Percentiles rank a stretch among this genome's conserved stretches.
phyloP scores from a whole-genome alignment of 2,329 filamentous ascomycete genomes.

The Chaetomium sp. region DNA sequence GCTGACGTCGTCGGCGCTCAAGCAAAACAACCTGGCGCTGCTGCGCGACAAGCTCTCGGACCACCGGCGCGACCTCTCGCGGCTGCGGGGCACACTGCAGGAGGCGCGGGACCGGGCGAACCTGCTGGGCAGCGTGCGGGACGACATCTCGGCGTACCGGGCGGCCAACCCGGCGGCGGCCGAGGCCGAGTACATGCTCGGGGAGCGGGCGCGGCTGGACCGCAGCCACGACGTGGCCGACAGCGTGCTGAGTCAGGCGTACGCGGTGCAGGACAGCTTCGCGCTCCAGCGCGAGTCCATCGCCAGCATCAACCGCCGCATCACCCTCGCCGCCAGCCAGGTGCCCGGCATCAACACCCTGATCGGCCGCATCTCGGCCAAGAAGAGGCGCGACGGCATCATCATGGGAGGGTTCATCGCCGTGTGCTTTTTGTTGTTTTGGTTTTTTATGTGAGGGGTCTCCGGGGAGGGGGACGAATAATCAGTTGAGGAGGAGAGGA shows the following conservation, averaged over 20 bases:
- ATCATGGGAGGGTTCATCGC: conserved; percentile 92
- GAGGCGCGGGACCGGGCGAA: conserved; percentile 86
- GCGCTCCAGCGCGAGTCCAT: conserved; percentile 83
- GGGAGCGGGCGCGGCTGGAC: conserved; percentile 82
- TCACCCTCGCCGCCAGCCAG: conserved; percentile 84
- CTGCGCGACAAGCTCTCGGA: conserved; percentile 88
- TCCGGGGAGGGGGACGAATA: not conserved
- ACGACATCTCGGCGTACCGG: conserved; percentile 89
- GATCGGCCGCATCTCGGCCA: conserved; percentile 89
- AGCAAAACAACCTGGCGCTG: conserved; percentile 91
- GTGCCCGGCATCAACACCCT: conserved; percentile 91
- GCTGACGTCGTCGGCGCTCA: conserved; percentile 86
- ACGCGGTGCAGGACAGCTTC: conserved; percentile 94
- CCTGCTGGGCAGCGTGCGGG: conserved; percentile 84
- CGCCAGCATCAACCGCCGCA: conserved; percentile 84
- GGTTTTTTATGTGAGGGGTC: conserved; percentile 66
- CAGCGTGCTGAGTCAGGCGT: conserved; percentile 89
- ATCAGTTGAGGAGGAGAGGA: not conserved
- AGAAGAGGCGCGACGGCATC: conserved; percentile 92
- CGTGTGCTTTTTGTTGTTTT: conserved; percentile 83
- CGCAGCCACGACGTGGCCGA: conserved; percentile 88
- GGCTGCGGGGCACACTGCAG: conserved; percentile 71
- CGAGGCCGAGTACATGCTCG: conserved; percentile 96
- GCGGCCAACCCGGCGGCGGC: conserved; percentile 76
- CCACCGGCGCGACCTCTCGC: conserved; percentile 79